Percentiles rank a stretch among this genome's conserved stretches.
These are phyloP conservation scores for Geotrichum citri-aurantii DNA, from an alignment of 1,139 yeast species.

Conservation along the genomic window DNA sequence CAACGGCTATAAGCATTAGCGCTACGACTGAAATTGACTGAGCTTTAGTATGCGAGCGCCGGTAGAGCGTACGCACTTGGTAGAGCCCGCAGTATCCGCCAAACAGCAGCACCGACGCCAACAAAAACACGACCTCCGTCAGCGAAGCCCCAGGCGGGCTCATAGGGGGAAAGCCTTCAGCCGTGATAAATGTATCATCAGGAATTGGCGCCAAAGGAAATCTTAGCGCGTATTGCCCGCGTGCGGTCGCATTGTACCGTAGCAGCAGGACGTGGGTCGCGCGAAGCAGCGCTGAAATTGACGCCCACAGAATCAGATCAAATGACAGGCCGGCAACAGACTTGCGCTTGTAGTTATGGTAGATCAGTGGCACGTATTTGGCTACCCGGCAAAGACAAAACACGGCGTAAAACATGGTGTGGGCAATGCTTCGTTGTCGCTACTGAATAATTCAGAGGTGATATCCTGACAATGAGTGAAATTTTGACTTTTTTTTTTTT, in stretches of 20 bases:
- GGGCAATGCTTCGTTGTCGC: not conserved
- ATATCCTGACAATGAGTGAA: not conserved
- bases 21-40: constrained; percentile 14
- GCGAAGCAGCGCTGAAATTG: constrained; percentile 12
- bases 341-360: constrained; percentile 15
- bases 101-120: constrained; percentile 4
- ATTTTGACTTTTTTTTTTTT: not conserved
- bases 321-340: constrained; percentile 19
- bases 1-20: not conserved
- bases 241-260: constrained; percentile 10
- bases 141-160: constrained; percentile 16
- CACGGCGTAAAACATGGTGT: not conserved
- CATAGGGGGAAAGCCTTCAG: constrained; percentile 7
- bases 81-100: not conserved
- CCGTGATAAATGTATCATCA: constrained; percentile 2
- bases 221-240: constrained; percentile 13
- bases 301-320: constrained; percentile 19
- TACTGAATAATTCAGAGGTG: not conserved
- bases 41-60: constrained; percentile 12
- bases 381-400: constrained; percentile 2
- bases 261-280: constrained; percentile 14
- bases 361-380: constrained; percentile 8
- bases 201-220: constrained; percentile 13
- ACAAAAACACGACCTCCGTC: constrained; percentile 4
- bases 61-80: constrained; percentile 9